Evolutionary conservation across 768 basidiomycete genomes (phyloP), one percentile per base, ranked within the genome.

Genomic region (Pulveroboletus sp.): DNA sequence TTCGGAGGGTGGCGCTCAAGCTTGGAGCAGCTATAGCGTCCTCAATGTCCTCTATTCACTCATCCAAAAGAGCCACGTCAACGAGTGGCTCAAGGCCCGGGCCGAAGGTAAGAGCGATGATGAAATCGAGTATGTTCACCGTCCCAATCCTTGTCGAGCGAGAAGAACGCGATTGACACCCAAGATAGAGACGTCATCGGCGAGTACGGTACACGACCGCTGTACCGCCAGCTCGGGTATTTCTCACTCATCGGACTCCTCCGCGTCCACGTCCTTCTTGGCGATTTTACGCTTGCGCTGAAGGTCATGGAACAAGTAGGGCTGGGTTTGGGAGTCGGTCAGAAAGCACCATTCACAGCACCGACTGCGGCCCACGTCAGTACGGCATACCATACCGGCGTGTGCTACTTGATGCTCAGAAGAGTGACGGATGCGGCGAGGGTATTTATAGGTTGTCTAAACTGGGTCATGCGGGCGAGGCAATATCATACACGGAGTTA

Each of bases 21-120:
- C 94, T 50, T 99, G 96, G 96, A 93, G 88, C 60, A 95, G 93
- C 44, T 99, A 99, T 75, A 93, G 89, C 55, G 95, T 98, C 26
- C 79, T 99, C 60, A 98, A 99, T 71, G 95, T 99, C 35, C 78
- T 99, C 26, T 99, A 99, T 74, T 97, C 93, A 17, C 79, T 99
- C 59, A 94, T 99, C 56, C 95, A 98, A 79, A 98, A 98, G 71
- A 91, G 89, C 6, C 85, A 85, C 68, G 89, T 93, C 70, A 93
- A 94, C 69, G 93, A 97, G 67, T 90, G 93, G 70, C 83, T 99
- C 52, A 65, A 74, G 52, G 94, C 95, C 7, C 80, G 85, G 50
- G 82, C 89, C 60, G 76, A 84, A 56, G 89, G 92, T 24, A 88
- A 89, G 69, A 76, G 81, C 8, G 73, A 80, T 0, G 92, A 93